A percentile compares a stretch with the other conserved stretches of the same genome.
Conservation (phyloP, 108 stramenopile species). For the Cylindrotheca closterium region DNA sequence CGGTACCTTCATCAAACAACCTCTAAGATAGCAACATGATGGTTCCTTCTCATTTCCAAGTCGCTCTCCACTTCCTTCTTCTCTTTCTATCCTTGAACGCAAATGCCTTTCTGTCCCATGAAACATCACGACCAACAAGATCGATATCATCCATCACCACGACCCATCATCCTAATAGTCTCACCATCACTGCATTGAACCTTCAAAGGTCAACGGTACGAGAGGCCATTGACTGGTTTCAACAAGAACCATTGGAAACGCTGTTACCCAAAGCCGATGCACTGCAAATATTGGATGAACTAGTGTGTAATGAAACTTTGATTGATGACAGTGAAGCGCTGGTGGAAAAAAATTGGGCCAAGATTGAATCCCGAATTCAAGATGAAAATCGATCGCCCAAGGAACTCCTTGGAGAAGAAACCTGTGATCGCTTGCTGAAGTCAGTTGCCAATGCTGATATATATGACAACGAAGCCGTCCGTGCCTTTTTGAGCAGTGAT, state of each 20-base stretch:
- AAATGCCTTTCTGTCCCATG: too few species aligned
- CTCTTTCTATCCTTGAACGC: too few species aligned
- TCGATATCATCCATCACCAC: too few species aligned
- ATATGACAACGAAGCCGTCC: slow-evolving; percentile 60
- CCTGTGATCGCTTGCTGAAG: slow-evolving; percentile 48
- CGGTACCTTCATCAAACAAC: too few species aligned
- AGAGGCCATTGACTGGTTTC: slow-evolving; percentile 14
- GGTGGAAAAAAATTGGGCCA: slow-evolving; percentile 53
- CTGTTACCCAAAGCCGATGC: slow-evolving; percentile 51
- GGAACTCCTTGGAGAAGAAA: slow-evolving; percentile 45
- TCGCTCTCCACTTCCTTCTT: too few species aligned
- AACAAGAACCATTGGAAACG: slow-evolving; percentile 35
- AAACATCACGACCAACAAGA: too few species aligned
- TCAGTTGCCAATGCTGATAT: slow-evolving; percentile 22
- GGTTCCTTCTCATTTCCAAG: too few species aligned
- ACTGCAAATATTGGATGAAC: slow-evolving; percentile 42
- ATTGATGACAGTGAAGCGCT: slow-evolving; percentile 39
- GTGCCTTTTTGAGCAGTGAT: slow-evolving; percentile 54
- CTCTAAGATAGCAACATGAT: too few species aligned
- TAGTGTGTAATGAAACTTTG: slow-evolving; percentile 36
- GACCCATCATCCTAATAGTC: too few species aligned
- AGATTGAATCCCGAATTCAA: slow-evolving; percentile 31
- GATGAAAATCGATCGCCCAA: slow-evolving; percentile 44
- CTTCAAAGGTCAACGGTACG: too few species aligned
- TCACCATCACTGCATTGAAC: too few species aligned